Evolutionary conservation across 768 basidiomycete species (phyloP).

Genomic region (Neoboletus magnificus): DNA sequence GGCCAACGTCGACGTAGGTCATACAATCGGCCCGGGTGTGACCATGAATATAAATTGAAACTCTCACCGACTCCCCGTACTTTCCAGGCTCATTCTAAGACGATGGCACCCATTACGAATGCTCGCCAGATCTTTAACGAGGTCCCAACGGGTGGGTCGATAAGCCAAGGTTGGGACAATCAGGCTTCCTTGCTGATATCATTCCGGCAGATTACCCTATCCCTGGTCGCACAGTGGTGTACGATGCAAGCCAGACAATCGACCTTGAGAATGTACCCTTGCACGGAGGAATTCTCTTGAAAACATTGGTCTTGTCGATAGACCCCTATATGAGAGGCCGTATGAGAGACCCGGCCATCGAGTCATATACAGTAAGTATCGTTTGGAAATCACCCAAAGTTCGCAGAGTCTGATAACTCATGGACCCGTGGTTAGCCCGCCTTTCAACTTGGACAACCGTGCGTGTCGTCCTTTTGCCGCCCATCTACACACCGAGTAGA

Average conservation of each 20-base stretch:
- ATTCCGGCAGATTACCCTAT: conserved; percentile 33
- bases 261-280: conserved; percentile 46
- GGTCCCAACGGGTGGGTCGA: conserved; percentile 24
- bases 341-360: conserved; percentile 32
- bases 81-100: background rate
- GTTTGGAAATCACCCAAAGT: background rate
- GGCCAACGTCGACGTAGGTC: background rate
- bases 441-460: conserved; percentile 18
- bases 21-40: background rate
- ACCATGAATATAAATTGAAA: background rate
- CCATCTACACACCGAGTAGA: too few relatives aligned
- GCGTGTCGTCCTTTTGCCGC: background rate
- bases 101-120: conserved; percentile 27
- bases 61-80: background rate
- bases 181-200: background rate
- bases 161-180: too few relatives aligned
- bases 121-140: conserved; percentile 37
- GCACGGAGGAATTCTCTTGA: conserved; percentile 47
- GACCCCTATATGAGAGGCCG: conserved; percentile 46
- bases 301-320: conserved; percentile 44
- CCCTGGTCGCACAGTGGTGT: conserved; percentile 45
- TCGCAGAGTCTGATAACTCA: background rate
- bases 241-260: conserved; percentile 45
- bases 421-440: background rate
- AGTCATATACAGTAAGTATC: conserved; percentile 13